Evolutionary conservation across 129 eudicot species (phyloP).

Genomic region (Chrysanthemum seticuspe): DNA sequence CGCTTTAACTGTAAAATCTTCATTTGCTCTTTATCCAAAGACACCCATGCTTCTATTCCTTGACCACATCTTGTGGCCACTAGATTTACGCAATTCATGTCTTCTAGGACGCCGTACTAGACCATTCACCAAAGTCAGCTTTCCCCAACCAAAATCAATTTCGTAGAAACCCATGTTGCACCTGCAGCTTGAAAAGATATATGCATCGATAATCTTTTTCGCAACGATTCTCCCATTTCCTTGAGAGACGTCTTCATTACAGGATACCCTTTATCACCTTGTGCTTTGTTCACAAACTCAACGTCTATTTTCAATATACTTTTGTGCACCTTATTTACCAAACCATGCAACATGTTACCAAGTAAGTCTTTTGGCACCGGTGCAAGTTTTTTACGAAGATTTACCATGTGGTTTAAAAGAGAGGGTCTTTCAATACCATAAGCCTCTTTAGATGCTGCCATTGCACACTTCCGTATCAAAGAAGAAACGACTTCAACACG

Average conservation of each 20-base stretch:
- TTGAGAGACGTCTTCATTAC: neutral
- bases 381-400: constrained; percentile 14
- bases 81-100: constrained; percentile 29
- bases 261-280: constrained; percentile 14
- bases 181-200: constrained; percentile 49
- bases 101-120: constrained; percentile 7
- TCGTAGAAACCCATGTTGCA: constrained; percentile 54
- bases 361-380: constrained; percentile 8
- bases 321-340: constrained; percentile 17
- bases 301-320: neutral
- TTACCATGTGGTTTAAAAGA: neutral
- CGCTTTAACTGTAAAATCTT: constrained; percentile 13
- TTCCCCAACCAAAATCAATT: constrained; percentile 62
- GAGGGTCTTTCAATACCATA: constrained; percentile 5
- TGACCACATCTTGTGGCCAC: constrained; percentile 30
- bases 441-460: constrained; percentile 11
- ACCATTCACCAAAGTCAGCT: constrained; percentile 41
- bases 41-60: constrained; percentile 45
- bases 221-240: constrained; percentile 13
- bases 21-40: constrained; percentile 25
- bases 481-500: constrained; percentile 19
- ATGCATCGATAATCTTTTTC: constrained; percentile 28
- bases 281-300: constrained; percentile 17
- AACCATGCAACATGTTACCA: constrained; percentile 14
- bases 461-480: constrained; percentile 27